Percentiles rank a stretch among this genome's conserved stretches.
These are phyloP conservation scores for Chaetomium tenue DNA, from an alignment of 495 filamentous ascomycete genomes.

Conservation along the genomic window DNA sequence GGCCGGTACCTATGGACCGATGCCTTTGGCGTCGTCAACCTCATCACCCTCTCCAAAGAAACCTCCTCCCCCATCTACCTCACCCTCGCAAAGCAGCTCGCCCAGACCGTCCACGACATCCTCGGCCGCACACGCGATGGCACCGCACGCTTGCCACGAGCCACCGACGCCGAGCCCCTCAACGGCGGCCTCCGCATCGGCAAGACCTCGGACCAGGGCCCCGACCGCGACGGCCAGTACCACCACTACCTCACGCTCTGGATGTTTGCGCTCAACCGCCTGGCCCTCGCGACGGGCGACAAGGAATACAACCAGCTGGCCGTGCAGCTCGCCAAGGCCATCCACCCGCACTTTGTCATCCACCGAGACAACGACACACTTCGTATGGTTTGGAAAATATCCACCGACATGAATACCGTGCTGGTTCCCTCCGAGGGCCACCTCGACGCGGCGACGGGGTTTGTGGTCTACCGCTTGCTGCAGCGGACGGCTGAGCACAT, in stretches of 20 bases:
- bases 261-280: slow-evolving; percentile 68
- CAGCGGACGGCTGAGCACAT: slow-evolving; percentile 43
- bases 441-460: slow-evolving; percentile 62
- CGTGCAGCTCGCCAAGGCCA: slow-evolving; percentile 55
- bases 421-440: slow-evolving; percentile 59
- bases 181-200: slow-evolving; percentile 64
- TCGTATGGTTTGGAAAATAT: slow-evolving; percentile 65
- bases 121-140: slow-evolving; percentile 58
- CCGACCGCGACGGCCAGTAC: slow-evolving; percentile 64
- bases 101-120: slow-evolving; percentile 54
- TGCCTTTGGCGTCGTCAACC: slow-evolving; percentile 66
- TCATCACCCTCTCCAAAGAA: slow-evolving; percentile 58
- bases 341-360: slow-evolving; percentile 59
- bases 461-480: slow-evolving; percentile 56
- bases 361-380: slow-evolving; percentile 34
- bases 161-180: slow-evolving; percentile 55
- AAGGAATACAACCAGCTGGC: slow-evolving; percentile 54
- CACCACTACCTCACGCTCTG: slow-evolving; percentile 68
- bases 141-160: slow-evolving; percentile 48
- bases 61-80: slow-evolving; percentile 48
- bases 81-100: slow-evolving; percentile 51
- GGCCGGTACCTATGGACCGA: slow-evolving; percentile 70
- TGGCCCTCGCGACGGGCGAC: slow-evolving; percentile 53
- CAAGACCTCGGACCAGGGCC: slow-evolving; percentile 51
- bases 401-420: slow-evolving; percentile 48